These are phyloP conservation scores for Monilinia aucupariae DNA, from an alignment of 2,329 filamentous ascomycete species.

Conservation along the genomic window DNA sequence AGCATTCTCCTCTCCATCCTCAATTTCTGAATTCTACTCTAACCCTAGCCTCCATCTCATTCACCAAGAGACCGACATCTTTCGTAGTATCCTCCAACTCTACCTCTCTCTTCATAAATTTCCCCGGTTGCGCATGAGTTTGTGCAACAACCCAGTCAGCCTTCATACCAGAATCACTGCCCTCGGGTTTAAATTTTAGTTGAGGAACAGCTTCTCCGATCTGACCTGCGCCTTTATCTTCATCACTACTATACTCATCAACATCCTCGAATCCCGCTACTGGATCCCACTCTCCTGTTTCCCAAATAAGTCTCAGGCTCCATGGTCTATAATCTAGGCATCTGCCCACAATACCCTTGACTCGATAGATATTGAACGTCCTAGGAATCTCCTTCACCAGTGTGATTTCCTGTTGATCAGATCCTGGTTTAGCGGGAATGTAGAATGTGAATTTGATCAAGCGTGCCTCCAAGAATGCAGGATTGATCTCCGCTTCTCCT, in stretches of 20 bases:
- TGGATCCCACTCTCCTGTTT: slow-evolving; percentile 87
- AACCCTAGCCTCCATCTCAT: slow-evolving; percentile 64
- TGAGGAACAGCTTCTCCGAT: slow-evolving; percentile 17
- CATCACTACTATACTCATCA: slow-evolving; percentile 49
- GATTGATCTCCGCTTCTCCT: slow-evolving; percentile 51
- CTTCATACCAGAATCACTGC: neutral
- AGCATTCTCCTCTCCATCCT: neutral
- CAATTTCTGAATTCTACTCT: slow-evolving; percentile 52
- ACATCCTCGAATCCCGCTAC: slow-evolving; percentile 58
- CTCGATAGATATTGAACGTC: slow-evolving; percentile 71
- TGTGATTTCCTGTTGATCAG: slow-evolving; percentile 21
- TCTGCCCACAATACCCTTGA: slow-evolving; percentile 71
- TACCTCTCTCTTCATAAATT: slow-evolving; percentile 72
- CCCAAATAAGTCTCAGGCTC: slow-evolving; percentile 67
- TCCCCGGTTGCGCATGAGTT: slow-evolving; percentile 31
- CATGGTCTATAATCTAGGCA: slow-evolving; percentile 63
- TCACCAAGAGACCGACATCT: slow-evolving; percentile 77
- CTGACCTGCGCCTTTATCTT: slow-evolving; percentile 42
- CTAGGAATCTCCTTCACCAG: slow-evolving; percentile 55
- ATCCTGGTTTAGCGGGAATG: slow-evolving; percentile 22
- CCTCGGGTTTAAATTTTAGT: neutral
- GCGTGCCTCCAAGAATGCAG: slow-evolving; percentile 75
- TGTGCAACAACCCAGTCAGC: neutral
- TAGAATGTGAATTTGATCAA: slow-evolving; percentile 61
- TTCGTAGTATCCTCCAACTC: slow-evolving; percentile 75